phyloP scores from a whole-genome alignment of 2,329 filamentous ascomycete genomes.

The Paecilomyces sp. region DNA sequence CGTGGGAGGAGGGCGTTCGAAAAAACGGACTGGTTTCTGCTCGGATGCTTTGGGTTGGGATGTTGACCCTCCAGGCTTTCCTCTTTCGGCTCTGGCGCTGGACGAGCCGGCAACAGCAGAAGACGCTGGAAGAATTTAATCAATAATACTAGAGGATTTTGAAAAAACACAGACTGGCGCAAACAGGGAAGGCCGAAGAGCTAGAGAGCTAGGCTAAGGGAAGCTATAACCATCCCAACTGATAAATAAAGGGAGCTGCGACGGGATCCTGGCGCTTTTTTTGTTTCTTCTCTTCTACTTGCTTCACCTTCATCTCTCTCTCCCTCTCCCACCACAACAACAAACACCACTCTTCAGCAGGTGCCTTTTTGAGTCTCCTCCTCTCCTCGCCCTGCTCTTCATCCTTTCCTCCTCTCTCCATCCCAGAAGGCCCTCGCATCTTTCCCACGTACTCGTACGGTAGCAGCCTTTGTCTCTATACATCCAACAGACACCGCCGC shows the following conservation, averaged over 20 bases:
- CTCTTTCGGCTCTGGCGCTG: neutral
- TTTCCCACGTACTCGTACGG: slow-evolving; percentile 1
- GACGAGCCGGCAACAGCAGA: neutral
- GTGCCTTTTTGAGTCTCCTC: neutral
- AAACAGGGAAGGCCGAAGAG: neutral
- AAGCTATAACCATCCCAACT: neutral
- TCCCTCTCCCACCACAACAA: neutral
- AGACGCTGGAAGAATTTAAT: neutral
- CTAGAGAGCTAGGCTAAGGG: neutral
- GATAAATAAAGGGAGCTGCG: neutral
- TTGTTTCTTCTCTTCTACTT: neutral
- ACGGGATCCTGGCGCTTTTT: neutral
- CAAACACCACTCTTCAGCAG: neutral
- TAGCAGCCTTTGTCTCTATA: neutral
- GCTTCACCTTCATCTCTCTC: neutral
- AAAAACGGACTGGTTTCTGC: neutral
- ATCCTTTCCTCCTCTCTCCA: neutral
- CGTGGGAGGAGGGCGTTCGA: neutral
- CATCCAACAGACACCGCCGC: neutral
- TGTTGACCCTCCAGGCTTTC: neutral
- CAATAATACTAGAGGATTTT: neutral
- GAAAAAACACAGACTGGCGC: neutral
- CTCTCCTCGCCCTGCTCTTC: neutral
- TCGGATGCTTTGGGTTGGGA: neutral
- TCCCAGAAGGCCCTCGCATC: neutral